These are phyloP conservation scores for Yarrowia osloensis DNA, from an alignment of 805 yeast genomes.

Conservation along the genomic window DNA sequence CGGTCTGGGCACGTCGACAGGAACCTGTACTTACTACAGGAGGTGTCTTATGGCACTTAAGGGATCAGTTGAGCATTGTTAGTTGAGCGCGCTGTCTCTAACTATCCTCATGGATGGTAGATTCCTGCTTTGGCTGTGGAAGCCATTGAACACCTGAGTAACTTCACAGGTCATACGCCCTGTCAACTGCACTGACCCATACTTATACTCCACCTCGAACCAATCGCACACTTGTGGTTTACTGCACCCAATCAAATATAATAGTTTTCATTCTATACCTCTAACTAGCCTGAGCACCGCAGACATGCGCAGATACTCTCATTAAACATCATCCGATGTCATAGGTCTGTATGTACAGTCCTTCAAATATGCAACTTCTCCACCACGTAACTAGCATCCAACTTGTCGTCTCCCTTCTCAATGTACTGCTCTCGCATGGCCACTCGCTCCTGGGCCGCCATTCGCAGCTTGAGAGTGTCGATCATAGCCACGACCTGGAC, in stretches of 20 bases:
- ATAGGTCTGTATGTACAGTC: background rate
- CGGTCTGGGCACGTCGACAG: no score
- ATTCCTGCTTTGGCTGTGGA: no score
- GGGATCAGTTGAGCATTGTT: no score
- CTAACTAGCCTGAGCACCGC: background rate
- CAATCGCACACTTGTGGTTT: background rate
- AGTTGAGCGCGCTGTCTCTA: no score
- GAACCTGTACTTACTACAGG: no score
- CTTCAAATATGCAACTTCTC: constrained; percentile 25
- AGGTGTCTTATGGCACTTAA: no score
- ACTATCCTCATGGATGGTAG: no score
- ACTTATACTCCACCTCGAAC: no score
- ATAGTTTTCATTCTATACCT: constrained; percentile 1
- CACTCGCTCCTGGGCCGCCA: constrained; percentile 25
- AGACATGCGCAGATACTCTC: background rate
- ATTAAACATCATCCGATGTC: background rate
- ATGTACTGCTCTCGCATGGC: constrained; percentile 1
- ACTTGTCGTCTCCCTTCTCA: constrained; percentile 12
- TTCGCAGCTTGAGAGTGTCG: constrained; percentile 1
- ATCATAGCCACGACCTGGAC: constrained; percentile 8
- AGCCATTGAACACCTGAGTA: no score
- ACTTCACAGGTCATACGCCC: no score
- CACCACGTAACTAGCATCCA: constrained; percentile 18
- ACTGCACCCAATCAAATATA: background rate
- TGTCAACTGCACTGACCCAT: no score